Evolutionary conservation across 805 yeast genomes (phyloP), one percentile per base, ranked within the genome.

Genomic region (Kurtzmaniella fragi): DNA sequence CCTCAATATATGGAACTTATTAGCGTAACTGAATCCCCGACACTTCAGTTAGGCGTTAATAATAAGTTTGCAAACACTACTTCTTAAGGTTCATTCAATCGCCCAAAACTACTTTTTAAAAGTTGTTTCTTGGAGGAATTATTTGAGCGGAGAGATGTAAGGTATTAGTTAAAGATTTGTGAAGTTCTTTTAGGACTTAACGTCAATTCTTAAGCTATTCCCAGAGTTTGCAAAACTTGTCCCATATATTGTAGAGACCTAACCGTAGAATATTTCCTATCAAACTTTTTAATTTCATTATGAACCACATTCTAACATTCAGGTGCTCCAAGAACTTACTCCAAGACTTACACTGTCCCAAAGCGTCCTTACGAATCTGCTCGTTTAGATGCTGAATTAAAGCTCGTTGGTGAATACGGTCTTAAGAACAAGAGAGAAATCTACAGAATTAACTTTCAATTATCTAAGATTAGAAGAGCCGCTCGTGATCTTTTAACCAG

Each of bases 331-430:
- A 86, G 95, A 81, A 88, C 95, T 70, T 84, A 91, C 85, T 91
- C 99, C 62, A 93, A 93, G 89, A 93, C 99, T 67, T 93, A 87
- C 88, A 77, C 96, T 68, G 96, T 91, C 70, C 99, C 99, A 80
- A 89, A 87, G 84, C 88, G 95, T 75, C 97, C 98, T 56, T 93
- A 85, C 82, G 99, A 93, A 80, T 86, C 95, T 59, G 95, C 97
- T 73, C 96, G 99, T 84, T 83, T 93, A 74, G 99, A 93, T 66
- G 88, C 96, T 71, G 99, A 93, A 79, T 86, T 93, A 74, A 91
- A 93, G 79, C 86, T 93, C 70, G 97, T 95, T 68, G 99, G 99
- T 82, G 98, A 93, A 77, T 90, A 77, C 85, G 99, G 99, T 83
- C 84, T 93, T 71, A 91, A 89, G 81, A 93, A 93, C 96, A 93